Evolutionary conservation across 441 rosid genomes (phyloP), one percentile per base, ranked within the genome.

Genomic region (Biscutella laevigata): DNA sequence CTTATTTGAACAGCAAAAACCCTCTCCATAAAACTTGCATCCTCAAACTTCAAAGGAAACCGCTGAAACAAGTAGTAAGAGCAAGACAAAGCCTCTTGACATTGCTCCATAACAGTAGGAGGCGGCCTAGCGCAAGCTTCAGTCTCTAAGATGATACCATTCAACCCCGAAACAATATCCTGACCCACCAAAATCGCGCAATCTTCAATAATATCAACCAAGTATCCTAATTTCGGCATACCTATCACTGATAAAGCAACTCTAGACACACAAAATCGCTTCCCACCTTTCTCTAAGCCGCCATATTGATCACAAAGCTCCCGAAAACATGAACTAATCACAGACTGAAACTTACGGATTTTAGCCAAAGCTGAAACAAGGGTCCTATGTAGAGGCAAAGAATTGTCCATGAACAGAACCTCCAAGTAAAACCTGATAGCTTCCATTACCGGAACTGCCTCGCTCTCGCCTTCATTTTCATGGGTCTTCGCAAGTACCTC

Each of bases 71-170:
- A 74, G 77, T 92, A 88, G 69, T 92, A 88, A 60, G 79, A 73
- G 51, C 99, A 88, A 61, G 99, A 92, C 74, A 88, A 55, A 52
- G 88, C 84, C 66, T 88, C 99, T 66, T 92, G 95, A 57, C 92
- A 86, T 61, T 92, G 96, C 85, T 92, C 96, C 92, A 92, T 72
- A 19, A 81, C 92, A 68, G 75, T 64, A 14, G 98, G 96, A 49
- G 98, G 86, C 30, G 92, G 91, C 70, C 96, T 77, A 58, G 83
- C 87, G 70, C 65, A 69, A 66, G 67, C 80, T 49, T 74, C 65
- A 25, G 70, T 68, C 71, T 84, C 92, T 32, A 47, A 73, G 52
- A 92, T 66, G 5, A 88, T 84, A 52, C 74, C 62, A 24, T 77
- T 72, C 73, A 92, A 57, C 53, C 95, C 98, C 13, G 66, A 67